phyloP scores from a whole-genome alignment of 1,284 basidiomycete species.

The Schizophyllum amplum region DNA sequence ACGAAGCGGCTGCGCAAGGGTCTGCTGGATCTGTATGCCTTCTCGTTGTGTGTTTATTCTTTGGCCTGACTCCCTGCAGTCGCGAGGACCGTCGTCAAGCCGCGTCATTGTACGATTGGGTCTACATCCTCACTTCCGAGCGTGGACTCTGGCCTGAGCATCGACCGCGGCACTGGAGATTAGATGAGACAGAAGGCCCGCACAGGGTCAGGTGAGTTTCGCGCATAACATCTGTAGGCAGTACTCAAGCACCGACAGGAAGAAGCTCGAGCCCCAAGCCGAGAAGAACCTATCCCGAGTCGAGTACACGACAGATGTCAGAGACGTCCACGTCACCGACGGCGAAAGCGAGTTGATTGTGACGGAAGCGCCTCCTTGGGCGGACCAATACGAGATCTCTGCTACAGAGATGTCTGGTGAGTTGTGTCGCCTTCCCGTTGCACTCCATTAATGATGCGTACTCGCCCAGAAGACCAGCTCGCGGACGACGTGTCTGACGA shows the following conservation, averaged over 20 bases:
- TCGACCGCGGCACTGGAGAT: constrained; percentile 52
- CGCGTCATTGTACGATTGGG: constrained; percentile 52
- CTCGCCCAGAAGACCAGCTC: constrained; percentile 38
- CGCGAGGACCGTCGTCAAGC: constrained; percentile 65
- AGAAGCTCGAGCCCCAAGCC: background rate
- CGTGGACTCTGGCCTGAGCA: constrained; percentile 72
- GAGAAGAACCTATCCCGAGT: background rate
- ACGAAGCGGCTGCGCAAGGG: constrained; percentile 62
- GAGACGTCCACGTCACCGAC: background rate
- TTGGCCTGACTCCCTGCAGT: constrained; percentile 26
- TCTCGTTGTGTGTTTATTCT: constrained; percentile 1
- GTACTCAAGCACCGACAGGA: background rate
- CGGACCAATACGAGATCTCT: constrained; percentile 69
- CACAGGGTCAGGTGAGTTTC: constrained; percentile 62
- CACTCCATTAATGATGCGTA: background rate
- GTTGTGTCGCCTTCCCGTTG: constrained; percentile 3
- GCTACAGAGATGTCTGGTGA: constrained; percentile 56
- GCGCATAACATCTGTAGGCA: background rate
- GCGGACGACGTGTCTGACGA: constrained; percentile 71
- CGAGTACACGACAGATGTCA: background rate
- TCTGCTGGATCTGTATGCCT: constrained; percentile 59
- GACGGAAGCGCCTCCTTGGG: constrained; percentile 52
- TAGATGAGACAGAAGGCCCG: constrained; percentile 88
- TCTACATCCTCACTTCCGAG: constrained; percentile 52
- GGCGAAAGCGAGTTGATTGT: background rate